Conservation (phyloP, 2,329 filamentous ascomycete genomes). For the Aspergillus pseudoglaucus region DNA sequence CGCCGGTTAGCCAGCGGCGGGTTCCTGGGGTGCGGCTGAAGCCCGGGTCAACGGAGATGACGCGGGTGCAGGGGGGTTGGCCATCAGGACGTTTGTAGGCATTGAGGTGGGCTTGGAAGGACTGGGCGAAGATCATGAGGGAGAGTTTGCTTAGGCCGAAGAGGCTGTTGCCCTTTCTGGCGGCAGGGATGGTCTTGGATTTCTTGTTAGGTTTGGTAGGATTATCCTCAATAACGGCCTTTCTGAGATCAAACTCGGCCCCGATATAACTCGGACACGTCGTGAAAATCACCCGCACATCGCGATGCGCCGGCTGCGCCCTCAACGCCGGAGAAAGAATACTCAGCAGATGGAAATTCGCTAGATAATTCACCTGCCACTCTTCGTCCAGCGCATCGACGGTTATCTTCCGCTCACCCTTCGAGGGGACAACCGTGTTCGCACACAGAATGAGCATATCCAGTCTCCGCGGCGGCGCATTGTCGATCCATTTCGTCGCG, state of each 20-base stretch:
- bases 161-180: constrained; percentile 31
- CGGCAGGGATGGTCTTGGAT: constrained; percentile 26
- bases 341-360: constrained; percentile 89
- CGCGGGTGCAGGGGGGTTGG: constrained; percentile 71
- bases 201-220: constrained; percentile 30
- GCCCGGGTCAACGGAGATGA: constrained; percentile 83
- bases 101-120: constrained; percentile 88
- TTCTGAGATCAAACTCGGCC: constrained; percentile 55
- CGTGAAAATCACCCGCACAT: constrained; percentile 79
- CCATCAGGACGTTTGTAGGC: constrained; percentile 77
- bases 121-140: constrained; percentile 78
- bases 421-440: constrained; percentile 56
- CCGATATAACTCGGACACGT: constrained; percentile 86
- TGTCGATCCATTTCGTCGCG: constrained; percentile 97
- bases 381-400: constrained; percentile 77
- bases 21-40: constrained; percentile 79
- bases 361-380: constrained; percentile 92
- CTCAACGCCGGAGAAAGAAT: constrained; percentile 86
- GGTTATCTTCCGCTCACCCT: constrained; percentile 55
- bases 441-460: constrained; percentile 90
- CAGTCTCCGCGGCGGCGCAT: constrained; percentile 76
- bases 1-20: constrained; percentile 77
- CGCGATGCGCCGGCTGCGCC: constrained; percentile 86
- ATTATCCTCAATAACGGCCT: constrained; percentile 10
- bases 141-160: constrained; percentile 65